Evolutionary conservation across 2,329 filamentous ascomycete genomes (phyloP), one percentile per base, ranked within the genome.

Genomic region (Paecilomyces sp.): DNA sequence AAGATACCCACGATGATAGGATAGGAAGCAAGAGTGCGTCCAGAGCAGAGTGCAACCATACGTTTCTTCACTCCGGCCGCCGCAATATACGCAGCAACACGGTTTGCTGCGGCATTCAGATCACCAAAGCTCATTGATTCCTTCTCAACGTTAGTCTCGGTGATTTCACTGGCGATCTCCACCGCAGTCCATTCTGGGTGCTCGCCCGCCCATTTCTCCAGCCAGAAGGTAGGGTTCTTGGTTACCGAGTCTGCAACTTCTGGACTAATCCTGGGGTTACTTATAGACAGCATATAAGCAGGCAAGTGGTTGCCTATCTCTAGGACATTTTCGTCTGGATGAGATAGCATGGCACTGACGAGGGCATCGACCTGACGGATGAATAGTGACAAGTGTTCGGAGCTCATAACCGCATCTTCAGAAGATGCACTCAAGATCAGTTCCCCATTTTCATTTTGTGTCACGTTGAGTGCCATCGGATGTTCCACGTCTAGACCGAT

Each of bases 401-500:
- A 56, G 28, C 63, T 67, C 62, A 73, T 69, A 11, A 71, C 25
- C 9, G 63, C 57, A 55, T 63, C 65, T 33, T 68, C 63, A 2
- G 66, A 66, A 36, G 67, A 66, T 3, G 68, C 65, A 25, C 71
- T 69, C 25, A 74, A 53, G 1, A 62, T 28, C 1, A 74, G 51
- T 13, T 58, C 56, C 7, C 64, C 69, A 30, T 66, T 60, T 0
- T 31, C 22, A 24, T 59, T 54, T 34, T 70, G 63, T 51, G 72
- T 74, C 0, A 75, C 67, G 52, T 78, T 77, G 55, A 78, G 65
- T 2, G 75, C 75, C 62, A 78, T 67, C 0, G 74, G 67, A 60
- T 78, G 75, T 56, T 78, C 76, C 5, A 78, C 76, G 34, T 70
- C 68, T 13, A 78, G 67, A 1, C 69, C 67, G 25, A 76, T 63